phyloP scores from a whole-genome alignment of 148 eudicot genomes.

The Rhododendron mucronatum region DNA sequence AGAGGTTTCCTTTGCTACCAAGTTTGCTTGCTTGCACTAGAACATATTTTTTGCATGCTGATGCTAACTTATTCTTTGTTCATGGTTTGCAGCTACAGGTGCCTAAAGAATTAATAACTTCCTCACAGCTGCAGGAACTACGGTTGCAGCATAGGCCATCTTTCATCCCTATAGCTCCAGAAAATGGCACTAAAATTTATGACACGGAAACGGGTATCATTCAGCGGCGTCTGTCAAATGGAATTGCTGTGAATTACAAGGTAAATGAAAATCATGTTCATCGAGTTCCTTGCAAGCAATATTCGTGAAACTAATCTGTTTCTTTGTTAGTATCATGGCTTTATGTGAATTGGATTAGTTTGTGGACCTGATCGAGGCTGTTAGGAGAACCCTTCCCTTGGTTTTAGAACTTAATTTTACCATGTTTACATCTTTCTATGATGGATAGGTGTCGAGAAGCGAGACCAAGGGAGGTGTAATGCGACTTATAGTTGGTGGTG shows the following conservation, averaged over 20 bases:
- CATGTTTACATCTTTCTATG: conserved; percentile 6
- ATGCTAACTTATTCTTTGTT: conserved; percentile 8
- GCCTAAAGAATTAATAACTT: conserved; percentile 79
- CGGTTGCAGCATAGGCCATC: conserved; percentile 50
- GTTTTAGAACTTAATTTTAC: not conserved
- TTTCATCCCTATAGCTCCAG: conserved; percentile 49
- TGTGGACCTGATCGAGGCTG: not conserved
- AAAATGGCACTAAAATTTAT: conserved; percentile 40
- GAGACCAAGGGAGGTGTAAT: conserved; percentile 94
- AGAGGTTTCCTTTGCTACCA: conserved; percentile 53
- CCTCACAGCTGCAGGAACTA: conserved; percentile 56
- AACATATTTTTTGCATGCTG: not conserved
- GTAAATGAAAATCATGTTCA: conserved; percentile 25
- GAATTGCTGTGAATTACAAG: conserved; percentile 94
- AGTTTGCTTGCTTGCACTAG: conserved; percentile 12
- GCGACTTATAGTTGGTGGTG: conserved; percentile 98
- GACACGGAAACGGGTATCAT: conserved; percentile 87
- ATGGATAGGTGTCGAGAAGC: conserved; percentile 57
- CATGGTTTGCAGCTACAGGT: conserved; percentile 75
- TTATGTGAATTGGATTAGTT: not conserved
- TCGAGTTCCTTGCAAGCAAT: not conserved
- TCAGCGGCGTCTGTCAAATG: conserved; percentile 85
- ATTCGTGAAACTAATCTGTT: not conserved
- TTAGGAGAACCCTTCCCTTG: conserved; percentile 1
- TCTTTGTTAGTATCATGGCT: not conserved